Evolutionary conservation across 78 protist species (phyloP).

Genomic region (Capsaspora owczarzaki): DNA sequence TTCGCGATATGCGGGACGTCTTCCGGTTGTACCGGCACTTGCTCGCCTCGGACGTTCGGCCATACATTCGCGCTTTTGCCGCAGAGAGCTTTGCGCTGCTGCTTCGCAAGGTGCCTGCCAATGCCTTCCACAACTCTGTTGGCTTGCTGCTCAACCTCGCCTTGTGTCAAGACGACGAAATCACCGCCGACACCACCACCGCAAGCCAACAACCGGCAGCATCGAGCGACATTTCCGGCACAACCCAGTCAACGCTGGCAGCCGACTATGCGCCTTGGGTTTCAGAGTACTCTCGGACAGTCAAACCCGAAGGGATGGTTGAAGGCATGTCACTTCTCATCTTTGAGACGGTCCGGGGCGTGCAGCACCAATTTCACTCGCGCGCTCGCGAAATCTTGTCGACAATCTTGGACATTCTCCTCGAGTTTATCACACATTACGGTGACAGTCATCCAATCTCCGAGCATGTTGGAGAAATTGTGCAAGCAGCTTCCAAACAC

Average conservation of each 20-base stretch:
- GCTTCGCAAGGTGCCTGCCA: background rate
- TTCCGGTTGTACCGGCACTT: background rate
- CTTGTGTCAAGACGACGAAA: background rate
- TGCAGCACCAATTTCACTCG: background rate
- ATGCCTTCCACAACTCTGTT: background rate
- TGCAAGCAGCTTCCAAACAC: too few relatives aligned
- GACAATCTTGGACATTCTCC: too few relatives aligned
- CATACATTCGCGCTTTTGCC: background rate
- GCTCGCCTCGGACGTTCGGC: background rate
- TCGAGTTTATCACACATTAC: too few relatives aligned
- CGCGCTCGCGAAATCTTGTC: background rate
- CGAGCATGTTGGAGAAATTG: too few relatives aligned
- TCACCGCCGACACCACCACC: background rate
- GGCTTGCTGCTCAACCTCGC: background rate
- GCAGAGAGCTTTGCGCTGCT: slow-evolving; percentile 1
- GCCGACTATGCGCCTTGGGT: too few relatives aligned
- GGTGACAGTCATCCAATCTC: too few relatives aligned
- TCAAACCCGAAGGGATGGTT: too few relatives aligned
- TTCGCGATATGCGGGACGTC: background rate
- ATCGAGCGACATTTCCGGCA: too few relatives aligned
- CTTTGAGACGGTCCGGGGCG: background rate
- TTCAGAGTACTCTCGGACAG: too few relatives aligned
- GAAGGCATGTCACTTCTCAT: background rate
- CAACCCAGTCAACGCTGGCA: too few relatives aligned
- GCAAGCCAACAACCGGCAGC: too few relatives aligned